Conservation (phyloP, 495 filamentous ascomycete species). For the Xylaria scruposa region DNA sequence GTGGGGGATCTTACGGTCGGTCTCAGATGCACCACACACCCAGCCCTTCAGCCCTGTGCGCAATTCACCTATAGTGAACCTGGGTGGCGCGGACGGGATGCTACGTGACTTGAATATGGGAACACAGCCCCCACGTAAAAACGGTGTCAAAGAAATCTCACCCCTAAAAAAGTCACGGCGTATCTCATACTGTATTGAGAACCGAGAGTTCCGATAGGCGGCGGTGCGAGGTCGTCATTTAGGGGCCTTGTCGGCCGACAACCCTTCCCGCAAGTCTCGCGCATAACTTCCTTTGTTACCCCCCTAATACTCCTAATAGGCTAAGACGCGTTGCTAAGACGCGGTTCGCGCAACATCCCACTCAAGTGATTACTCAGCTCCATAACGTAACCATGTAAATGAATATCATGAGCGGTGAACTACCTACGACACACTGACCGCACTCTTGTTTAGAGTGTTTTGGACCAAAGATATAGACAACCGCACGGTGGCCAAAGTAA, state of each 20-base stretch:
- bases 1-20: not conserved
- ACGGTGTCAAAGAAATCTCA: not conserved
- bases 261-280: not conserved
- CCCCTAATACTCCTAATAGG: constrained; percentile 8
- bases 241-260: not conserved
- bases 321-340: constrained; percentile 1
- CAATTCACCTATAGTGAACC: not conserved
- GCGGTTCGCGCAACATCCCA: not conserved
- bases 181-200: not conserved
- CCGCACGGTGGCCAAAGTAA: not conserved
- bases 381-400: not conserved
- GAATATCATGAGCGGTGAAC: not conserved
- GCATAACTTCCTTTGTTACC: not conserved
- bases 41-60: constrained; percentile 15
- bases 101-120: constrained; percentile 9
- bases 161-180: not conserved
- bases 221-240: not conserved
- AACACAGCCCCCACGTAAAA: constrained; percentile 7
- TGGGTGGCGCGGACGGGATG: constrained; percentile 2
- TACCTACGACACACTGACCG: not conserved
- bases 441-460: not conserved
- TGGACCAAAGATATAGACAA: not conserved
- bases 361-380: not conserved
- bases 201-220: constrained; percentile 14
- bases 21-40: not conserved